Evolutionary conservation across 176 grass and related monocot species (phyloP), one percentile per base, ranked within the genome.

Genomic region (Avena sativa): DNA sequence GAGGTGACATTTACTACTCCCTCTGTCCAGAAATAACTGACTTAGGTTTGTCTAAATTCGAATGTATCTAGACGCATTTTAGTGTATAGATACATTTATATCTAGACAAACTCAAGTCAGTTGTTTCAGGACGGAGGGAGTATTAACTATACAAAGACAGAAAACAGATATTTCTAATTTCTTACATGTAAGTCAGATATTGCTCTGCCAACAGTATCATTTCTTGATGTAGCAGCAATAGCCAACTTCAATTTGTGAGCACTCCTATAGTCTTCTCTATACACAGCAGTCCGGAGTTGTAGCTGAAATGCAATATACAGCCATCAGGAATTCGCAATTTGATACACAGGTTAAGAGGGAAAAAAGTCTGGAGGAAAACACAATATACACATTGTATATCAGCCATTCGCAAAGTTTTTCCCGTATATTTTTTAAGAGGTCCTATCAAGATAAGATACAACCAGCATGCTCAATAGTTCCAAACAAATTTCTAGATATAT

Each of bases 241-340:
- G 94, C 89, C 88, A 94, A 81, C 89, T 88, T 96, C 83, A 98
- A 52, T 85, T 95, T 94, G 85, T 88, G 85, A 82, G 97, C 97
- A 87, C 84, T 91, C 84, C 87, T 91, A 57, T 91, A 98, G 72
- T 96, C 94, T 86, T 96, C 94, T 86, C 69, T 87, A 72, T 71
- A 88, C 85, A 96, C 36, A 88, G 97, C 94, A 40, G 92, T 76
- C 23, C 62, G 80, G 20, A 98, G 90, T 89, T 96, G 94, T 59
- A 91, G 71, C 97, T 98, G 92, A 85, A 95, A 96, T 85, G 43
- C 12, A 80, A 75, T 36, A 75, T 16, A 84, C 11, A 46, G 19
- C 32, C 81, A 78, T 91, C 61, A 82, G 87, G 4, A 88, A 79
- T 80, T 76, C 62, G 43, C n/a, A 83, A 73, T 62, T 51, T 85